Conservation (phyloP, 2,329 filamentous ascomycete species). For the Apiospora marii region DNA sequence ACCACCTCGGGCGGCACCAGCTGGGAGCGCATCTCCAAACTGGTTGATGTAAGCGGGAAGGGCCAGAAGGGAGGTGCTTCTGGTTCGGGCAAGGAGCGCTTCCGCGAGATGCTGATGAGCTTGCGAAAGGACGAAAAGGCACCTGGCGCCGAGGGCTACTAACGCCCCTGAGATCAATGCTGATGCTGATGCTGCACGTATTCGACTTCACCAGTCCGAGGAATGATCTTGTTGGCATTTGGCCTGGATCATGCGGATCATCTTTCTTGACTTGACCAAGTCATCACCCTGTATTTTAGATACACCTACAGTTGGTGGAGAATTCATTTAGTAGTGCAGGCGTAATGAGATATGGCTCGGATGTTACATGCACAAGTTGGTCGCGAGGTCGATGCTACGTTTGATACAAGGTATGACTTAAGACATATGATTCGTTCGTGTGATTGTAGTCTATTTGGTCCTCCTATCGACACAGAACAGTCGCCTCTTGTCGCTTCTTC, state of each 20-base stretch:
- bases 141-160: slow-evolving; percentile 71
- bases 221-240: background rate
- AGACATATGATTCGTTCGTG: slow-evolving; percentile 22
- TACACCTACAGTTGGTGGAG: slow-evolving; percentile 18
- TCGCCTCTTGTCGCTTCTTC: slow-evolving; percentile 30
- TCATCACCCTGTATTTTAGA: slow-evolving; percentile 24
- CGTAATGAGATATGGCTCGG: slow-evolving; percentile 24
- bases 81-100: slow-evolving; percentile 94
- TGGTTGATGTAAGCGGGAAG: slow-evolving; percentile 97
- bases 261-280: slow-evolving; percentile 13
- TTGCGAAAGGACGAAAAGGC: slow-evolving; percentile 93
- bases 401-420: background rate
- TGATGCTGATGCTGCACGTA: slow-evolving; percentile 31
- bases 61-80: slow-evolving; percentile 84
- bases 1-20: slow-evolving; percentile 94
- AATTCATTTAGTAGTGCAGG: slow-evolving; percentile 10
- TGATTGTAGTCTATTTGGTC: slow-evolving; percentile 30
- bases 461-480: slow-evolving; percentile 28
- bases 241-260: background rate
- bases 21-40: slow-evolving; percentile 97
- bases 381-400: background rate
- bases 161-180: slow-evolving; percentile 32
- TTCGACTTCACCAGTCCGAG: slow-evolving; percentile 16
- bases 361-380: background rate
- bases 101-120: slow-evolving; percentile 87